Evolutionary conservation across 148 eudicot species (phyloP).

Genomic region (Amaranthus hypochondriacus): DNA sequence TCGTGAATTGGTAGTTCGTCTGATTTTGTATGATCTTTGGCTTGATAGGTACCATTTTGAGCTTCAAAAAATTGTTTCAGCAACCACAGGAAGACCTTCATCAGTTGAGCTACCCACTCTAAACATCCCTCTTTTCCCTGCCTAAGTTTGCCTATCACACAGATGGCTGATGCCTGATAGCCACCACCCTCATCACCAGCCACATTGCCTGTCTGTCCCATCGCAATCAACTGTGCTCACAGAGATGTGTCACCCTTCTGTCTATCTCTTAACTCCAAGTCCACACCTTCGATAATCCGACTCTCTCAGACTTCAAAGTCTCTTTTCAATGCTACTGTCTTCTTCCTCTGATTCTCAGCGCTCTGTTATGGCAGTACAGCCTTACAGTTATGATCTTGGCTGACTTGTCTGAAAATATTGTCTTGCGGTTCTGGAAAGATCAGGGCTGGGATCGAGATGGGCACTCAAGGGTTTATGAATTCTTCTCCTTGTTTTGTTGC

Average conservation of each 20-base stretch:
- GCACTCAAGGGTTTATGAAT: slow-evolving; percentile 55
- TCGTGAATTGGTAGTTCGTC: no score
- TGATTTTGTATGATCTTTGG: neutral
- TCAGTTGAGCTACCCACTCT: neutral
- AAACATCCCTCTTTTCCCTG: neutral
- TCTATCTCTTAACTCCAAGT: slow-evolving; percentile 45
- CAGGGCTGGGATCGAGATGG: slow-evolving; percentile 32
- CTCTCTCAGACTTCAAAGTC: slow-evolving; percentile 34
- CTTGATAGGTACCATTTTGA: slow-evolving; percentile 14
- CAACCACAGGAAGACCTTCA: neutral
- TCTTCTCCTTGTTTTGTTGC: slow-evolving; percentile 33
- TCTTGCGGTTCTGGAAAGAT: slow-evolving; percentile 46
- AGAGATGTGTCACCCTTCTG: slow-evolving; percentile 30
- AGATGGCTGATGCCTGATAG: slow-evolving; percentile 24
- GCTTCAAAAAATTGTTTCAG: neutral
- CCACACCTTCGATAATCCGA: slow-evolving; percentile 19
- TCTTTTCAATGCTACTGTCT: slow-evolving; percentile 52
- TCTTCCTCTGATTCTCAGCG: slow-evolving; percentile 80
- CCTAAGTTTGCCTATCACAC: neutral
- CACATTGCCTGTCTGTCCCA: slow-evolving; percentile 50
- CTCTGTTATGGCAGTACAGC: slow-evolving; percentile 71
- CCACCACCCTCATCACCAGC: slow-evolving; percentile 51
- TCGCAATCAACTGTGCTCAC: slow-evolving; percentile 30
- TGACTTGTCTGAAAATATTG: slow-evolving; percentile 64
- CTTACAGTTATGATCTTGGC: slow-evolving; percentile 71